Conservation (phyloP, 768 basidiomycete species). For the Lactifluus subvellereus region DNA sequence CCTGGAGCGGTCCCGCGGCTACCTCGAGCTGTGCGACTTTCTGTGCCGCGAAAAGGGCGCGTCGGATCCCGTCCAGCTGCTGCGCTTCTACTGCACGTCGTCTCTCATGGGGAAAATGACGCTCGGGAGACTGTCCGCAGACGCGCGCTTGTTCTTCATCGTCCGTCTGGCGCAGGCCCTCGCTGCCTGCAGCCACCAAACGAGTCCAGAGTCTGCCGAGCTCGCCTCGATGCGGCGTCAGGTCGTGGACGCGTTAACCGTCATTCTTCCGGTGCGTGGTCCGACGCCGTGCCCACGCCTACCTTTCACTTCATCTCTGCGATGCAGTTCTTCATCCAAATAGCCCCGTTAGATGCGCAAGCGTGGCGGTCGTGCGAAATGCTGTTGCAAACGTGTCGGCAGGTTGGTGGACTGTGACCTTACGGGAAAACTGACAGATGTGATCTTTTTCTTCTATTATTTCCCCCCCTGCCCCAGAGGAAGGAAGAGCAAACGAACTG, state of each 20-base stretch:
- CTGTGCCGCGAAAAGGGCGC: constrained; percentile 39
- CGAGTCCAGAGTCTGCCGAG: constrained; percentile 30
- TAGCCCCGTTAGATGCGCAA: constrained; percentile 28
- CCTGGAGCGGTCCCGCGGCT: constrained; percentile 37
- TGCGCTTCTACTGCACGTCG: constrained; percentile 47
- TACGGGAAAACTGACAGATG: constrained; percentile 6
- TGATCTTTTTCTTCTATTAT: background rate
- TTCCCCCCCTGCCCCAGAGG: constrained; percentile 5
- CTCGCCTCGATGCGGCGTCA: constrained; percentile 39
- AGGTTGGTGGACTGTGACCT: constrained; percentile 30
- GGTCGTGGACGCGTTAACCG: constrained; percentile 45
- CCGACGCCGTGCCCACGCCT: background rate
- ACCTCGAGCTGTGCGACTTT: constrained; percentile 43
- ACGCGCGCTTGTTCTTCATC: constrained; percentile 43
- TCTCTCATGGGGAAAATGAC: constrained; percentile 40
- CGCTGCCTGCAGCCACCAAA: constrained; percentile 34
- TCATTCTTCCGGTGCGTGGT: constrained; percentile 42
- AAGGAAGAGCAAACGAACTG: constrained; percentile 17
- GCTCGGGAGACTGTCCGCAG: constrained; percentile 40
- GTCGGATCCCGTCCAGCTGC: constrained; percentile 40
- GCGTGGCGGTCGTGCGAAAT: constrained; percentile 36
- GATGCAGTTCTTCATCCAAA: constrained; percentile 33
- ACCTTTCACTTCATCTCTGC: constrained; percentile 1
- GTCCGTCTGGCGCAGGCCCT: constrained; percentile 42
- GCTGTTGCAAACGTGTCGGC: constrained; percentile 41